Base-by-base conservation (phyloP, 148 eudicot genomes). In the Fagopyrum esculentum region DNA sequence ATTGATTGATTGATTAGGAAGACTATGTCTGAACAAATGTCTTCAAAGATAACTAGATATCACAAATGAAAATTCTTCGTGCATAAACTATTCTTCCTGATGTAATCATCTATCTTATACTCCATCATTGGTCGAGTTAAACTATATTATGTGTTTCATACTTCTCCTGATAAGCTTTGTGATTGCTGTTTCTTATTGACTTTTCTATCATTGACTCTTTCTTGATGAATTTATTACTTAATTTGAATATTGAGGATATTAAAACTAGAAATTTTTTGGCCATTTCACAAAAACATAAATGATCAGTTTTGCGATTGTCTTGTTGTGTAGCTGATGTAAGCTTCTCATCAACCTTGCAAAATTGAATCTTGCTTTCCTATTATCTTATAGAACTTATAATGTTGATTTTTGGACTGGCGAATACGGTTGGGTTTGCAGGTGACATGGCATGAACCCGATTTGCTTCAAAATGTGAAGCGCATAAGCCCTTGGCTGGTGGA, bases 401-500 rank as follows among this genome's bases (percentile, higher is more conserved):
- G 35, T 2, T 30, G n/a, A n/a, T n/a, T n/a, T n/a, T n/a, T n/a
- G n/a, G n/a, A 49, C 10, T 59, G 66, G 8, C 4, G 6, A 6
- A 26, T 12, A 59, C 66, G 2, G 22, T 69, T 71, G 45, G 71
- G 6, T 51, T 35, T 84, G 69, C 86, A 91, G 98, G 96, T 91
- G 49, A 82, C 89, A 6, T 94, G 97, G 97, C 97, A 91, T 73
- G 98, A 94, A 82, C 98, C 98, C 15, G 97, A 90, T 89, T 82
- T 94, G 77, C 98, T 91, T 17, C 98, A 94, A 78, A 94, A 91
- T 49, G 98, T 94, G 76, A 94, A 92, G 78, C 87, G 91, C 8
- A 93, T 94, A 4, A 94, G 89, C 85, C 98, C 98, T 10, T 94
- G 98, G 98, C 84, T 94, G 47, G 98, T 94, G 44, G 96, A 94